Evolutionary conservation across 2,329 filamentous ascomycete genomes (phyloP).

Genomic region (Alternaria sp.): DNA sequence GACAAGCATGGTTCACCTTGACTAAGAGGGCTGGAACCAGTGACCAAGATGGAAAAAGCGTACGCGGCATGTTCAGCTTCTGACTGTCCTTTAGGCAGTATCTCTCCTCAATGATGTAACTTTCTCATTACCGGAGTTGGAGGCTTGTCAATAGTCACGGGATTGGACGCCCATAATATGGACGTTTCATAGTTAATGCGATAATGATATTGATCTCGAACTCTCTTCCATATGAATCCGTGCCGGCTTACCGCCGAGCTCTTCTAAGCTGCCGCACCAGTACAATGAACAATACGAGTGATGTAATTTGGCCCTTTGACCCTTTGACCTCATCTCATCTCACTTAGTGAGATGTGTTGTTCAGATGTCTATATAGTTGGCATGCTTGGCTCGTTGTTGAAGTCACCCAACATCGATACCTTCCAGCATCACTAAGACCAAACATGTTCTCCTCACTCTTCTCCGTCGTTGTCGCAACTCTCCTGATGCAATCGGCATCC

Average conservation of each 20-base stretch:
- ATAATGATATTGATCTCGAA: slow-evolving; percentile 14
- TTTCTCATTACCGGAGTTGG: slow-evolving; percentile 19
- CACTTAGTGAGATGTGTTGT: not conserved
- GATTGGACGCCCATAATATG: slow-evolving; percentile 5
- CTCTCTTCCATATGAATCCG: not conserved
- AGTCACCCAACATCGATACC: not conserved
- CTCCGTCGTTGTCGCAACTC: not conserved
- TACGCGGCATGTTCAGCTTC: not conserved
- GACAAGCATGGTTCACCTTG: slow-evolving; percentile 12
- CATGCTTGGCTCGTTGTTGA: not conserved
- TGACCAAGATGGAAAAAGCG: slow-evolving; percentile 4
- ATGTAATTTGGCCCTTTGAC: not conserved
- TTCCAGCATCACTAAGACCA: not conserved
- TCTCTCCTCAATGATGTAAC: slow-evolving; percentile 6
- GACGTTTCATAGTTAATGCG: slow-evolving; percentile 11
- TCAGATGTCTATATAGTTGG: not conserved
- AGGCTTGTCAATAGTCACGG: slow-evolving; percentile 7
- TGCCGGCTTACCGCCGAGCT: slow-evolving; percentile 5
- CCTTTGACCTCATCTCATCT: not conserved
- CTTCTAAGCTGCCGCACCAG: not conserved
- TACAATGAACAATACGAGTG: not conserved
- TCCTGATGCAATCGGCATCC: not conserved
- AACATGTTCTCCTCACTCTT: not conserved
- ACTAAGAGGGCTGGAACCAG: slow-evolving; percentile 2
- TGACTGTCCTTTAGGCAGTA: slow-evolving; percentile 8